Evolutionary conservation across 306 rosid genomes (phyloP), one percentile per base, ranked within the genome.

Genomic region (Trifolium pratense): DNA sequence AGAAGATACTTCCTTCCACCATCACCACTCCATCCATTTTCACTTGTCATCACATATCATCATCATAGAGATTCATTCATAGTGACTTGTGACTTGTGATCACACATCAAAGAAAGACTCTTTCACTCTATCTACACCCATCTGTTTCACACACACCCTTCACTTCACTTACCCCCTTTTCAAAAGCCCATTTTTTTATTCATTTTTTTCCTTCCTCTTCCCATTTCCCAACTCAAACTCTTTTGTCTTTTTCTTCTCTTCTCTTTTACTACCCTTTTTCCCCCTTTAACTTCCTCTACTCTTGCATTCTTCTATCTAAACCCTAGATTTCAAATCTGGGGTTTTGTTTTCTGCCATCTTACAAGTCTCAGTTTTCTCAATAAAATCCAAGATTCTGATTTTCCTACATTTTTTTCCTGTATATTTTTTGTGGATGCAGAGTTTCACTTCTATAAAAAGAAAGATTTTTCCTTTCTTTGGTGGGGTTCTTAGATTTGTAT

Each of bases 261-360:
- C 60, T 45, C 70, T 78, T 73, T 29, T 29, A 29, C 32, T n/a
- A 4, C 31, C 32, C 64, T 10, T 29, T 46, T 56, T 6, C 55
- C 23, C 62, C 61, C 77, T 64, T 15, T 17, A 11, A 18, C 63
- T 23, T 18, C 77, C 65, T 70, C 76, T 5, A 69, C 81, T 57
- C 78, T 79, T 79, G 69, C 93, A 79, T 84, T 91, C 63, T 58
- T 82, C 80, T 66, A 58, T 83, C 92, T 83, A 94, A 91, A 88
- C 97, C 95, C 97, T 89, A 90, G 95, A 88, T 87, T 89, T 86
- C 21, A 79, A 87, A 91, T 89, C 97, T 94, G 82, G 92, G 93
- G 83, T 89, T 89, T 86, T 82, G 84, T 83, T 83, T 75, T 72
- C 79, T 59, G 75, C 68, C 1, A 43, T 16, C 9, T 6, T 36